Conservation (phyloP, 2,329 filamentous ascomycete species). For the Gnomoniopsis sp. region DNA sequence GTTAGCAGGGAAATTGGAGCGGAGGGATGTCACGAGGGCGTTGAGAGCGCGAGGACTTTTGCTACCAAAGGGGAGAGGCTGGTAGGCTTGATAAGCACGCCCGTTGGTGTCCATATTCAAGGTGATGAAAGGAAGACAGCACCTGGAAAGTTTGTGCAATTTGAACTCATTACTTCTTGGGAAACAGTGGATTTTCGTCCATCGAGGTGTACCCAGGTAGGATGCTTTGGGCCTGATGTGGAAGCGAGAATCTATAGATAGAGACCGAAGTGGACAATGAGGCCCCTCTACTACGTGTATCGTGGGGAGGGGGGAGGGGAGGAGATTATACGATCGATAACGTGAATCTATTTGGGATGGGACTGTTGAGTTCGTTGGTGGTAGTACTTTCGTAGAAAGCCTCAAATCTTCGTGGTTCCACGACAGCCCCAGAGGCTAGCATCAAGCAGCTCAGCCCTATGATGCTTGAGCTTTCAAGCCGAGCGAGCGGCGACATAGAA, state of each 20-base stretch:
- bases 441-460: neutral
- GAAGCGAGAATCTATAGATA: constrained; percentile 22
- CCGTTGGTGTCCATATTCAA: constrained; percentile 20
- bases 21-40: constrained; percentile 21
- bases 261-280: constrained; percentile 15
- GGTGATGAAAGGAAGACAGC: constrained; percentile 24
- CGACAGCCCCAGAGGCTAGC: neutral
- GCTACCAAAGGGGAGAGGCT: constrained; percentile 29
- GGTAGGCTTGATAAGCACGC: constrained; percentile 23
- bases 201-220: constrained; percentile 29
- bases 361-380: constrained; percentile 16
- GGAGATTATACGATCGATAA: constrained; percentile 30
- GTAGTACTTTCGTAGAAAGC: neutral
- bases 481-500: constrained; percentile 29
- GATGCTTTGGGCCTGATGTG: constrained; percentile 26
- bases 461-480: neutral
- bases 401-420: neutral
- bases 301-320: constrained; percentile 31
- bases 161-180: constrained; percentile 26
- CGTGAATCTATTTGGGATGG: constrained; percentile 31
- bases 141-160: constrained; percentile 12
- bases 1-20: constrained; percentile 20
- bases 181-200: constrained; percentile 24
- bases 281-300: neutral
- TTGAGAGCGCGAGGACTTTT: constrained; percentile 27